Conservation (phyloP, 176 grass and related monocot genomes). For the Musa itinerans region DNA sequence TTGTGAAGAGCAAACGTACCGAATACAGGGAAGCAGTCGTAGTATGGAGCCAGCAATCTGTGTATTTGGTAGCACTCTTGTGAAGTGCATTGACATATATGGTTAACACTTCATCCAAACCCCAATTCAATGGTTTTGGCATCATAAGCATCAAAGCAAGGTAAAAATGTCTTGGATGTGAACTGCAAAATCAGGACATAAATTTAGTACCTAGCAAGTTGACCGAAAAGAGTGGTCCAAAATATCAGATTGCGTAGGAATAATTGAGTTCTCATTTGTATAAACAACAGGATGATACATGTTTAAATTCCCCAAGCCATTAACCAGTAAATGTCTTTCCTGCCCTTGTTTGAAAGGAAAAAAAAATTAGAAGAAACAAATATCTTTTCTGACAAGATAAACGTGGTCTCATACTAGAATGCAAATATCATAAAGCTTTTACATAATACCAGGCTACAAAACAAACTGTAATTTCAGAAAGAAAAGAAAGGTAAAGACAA, state of each 20-base stretch:
- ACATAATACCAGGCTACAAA: no score
- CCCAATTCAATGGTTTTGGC: not conserved
- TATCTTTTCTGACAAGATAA: no score
- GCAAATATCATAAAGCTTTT: no score
- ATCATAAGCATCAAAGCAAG: not conserved
- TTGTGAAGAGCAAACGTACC: not conserved
- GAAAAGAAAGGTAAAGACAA: no score
- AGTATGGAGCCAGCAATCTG: not conserved
- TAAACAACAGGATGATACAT: not conserved
- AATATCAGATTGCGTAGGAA: not conserved
- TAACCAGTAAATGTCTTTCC: not conserved
- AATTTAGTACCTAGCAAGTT: not conserved
- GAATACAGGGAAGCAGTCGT: not conserved
- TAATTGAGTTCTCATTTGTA: no score
- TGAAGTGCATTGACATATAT: not conserved
- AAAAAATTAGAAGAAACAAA: no score
- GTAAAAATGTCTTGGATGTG: not conserved
- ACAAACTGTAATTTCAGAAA: no score
- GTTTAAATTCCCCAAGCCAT: not conserved
- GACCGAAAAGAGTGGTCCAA: not conserved
- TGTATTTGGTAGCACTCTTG: not conserved
- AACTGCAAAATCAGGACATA: not conserved
- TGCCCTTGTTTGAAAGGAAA: no score
- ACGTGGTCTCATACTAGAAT: no score
- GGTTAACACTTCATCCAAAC: not conserved